Evolutionary conservation across 2,329 filamentous ascomycete species (phyloP).

Genomic region (Aspergillus tanneri): DNA sequence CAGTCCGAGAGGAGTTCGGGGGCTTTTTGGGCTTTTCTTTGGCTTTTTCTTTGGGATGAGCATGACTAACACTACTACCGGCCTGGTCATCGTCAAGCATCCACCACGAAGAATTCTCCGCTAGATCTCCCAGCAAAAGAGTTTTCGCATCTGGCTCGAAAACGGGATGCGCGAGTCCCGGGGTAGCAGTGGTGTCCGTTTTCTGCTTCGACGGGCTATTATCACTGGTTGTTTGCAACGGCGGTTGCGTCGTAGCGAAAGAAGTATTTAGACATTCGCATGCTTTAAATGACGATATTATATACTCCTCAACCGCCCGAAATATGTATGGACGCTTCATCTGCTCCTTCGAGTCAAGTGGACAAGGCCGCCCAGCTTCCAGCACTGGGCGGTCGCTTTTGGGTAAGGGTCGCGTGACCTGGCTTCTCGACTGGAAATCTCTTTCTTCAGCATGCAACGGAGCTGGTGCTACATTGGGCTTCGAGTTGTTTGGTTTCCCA

Average conservation of each 20-base stretch:
- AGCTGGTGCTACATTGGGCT: slow-evolving; percentile 13
- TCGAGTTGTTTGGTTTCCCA: slow-evolving; percentile 19
- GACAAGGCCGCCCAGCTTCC: slow-evolving; percentile 19
- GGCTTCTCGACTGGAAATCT: slow-evolving; percentile 22
- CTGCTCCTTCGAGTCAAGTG: slow-evolving; percentile 39
- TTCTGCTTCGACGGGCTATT: slow-evolving; percentile 39
- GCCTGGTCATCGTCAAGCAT: slow-evolving; percentile 59
- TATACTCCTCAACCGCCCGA: slow-evolving; percentile 73
- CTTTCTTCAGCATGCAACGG: slow-evolving; percentile 20
- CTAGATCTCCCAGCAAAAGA: slow-evolving; percentile 70
- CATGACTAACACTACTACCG: slow-evolving; percentile 31
- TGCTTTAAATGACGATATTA: slow-evolving; percentile 66
- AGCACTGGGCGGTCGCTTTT: slow-evolving; percentile 22
- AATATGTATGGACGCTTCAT: slow-evolving; percentile 60
- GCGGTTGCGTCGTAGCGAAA: slow-evolving; percentile 59
- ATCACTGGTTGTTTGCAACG: slow-evolving; percentile 46
- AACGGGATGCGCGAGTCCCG: slow-evolving; percentile 41
- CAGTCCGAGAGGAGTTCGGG: slow-evolving; percentile 34
- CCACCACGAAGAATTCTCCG: slow-evolving; percentile 83
- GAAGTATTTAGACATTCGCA: slow-evolving; percentile 74
- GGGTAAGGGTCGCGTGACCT: slow-evolving; percentile 28
- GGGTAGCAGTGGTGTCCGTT: slow-evolving; percentile 30
- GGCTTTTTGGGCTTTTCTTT: too few relatives aligned
- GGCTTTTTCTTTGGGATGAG: slow-evolving; percentile 37
- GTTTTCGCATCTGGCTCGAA: slow-evolving; percentile 72